Conservation (phyloP, 495 filamentous ascomycete genomes). For the Chaetomium tenue region DNA sequence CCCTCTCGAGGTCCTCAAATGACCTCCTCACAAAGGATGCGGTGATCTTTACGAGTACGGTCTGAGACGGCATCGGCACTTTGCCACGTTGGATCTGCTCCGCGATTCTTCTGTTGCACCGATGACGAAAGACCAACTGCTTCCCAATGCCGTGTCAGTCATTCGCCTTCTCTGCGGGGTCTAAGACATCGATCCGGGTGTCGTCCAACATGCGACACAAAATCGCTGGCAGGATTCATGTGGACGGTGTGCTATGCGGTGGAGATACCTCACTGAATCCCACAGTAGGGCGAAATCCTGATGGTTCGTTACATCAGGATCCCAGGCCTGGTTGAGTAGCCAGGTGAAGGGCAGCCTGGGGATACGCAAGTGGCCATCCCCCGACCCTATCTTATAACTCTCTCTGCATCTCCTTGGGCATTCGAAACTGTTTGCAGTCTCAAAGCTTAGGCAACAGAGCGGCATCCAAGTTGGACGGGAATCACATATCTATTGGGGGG, state of each 20-base stretch:
- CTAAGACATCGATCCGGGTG: not conserved
- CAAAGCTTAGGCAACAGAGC: not conserved
- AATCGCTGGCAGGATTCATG: not conserved
- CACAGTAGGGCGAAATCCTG: not conserved
- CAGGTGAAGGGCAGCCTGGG: no score
- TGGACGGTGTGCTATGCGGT: not conserved
- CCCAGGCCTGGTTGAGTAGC: no score
- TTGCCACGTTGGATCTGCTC: not conserved
- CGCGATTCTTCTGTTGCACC: not conserved
- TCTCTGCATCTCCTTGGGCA: no score
- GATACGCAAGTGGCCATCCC: no score
- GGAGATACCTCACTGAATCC: not conserved
- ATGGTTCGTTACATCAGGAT: no score
- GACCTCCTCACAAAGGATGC: not conserved
- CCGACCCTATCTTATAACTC: no score
- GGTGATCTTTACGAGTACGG: not conserved
- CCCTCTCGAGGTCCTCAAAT: no score
- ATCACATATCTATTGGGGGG: not conserved
- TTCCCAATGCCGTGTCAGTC: not conserved
- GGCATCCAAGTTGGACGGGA: not conserved
- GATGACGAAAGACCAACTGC: not conserved
- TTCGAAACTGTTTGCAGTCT: no score
- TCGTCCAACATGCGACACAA: not conserved
- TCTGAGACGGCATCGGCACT: not conserved
- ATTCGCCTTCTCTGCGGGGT: not conserved